These are phyloP conservation scores for Sordariomycetes sp. DNA, from an alignment of 2,329 filamentous ascomycete species.

Conservation along the genomic window DNA sequence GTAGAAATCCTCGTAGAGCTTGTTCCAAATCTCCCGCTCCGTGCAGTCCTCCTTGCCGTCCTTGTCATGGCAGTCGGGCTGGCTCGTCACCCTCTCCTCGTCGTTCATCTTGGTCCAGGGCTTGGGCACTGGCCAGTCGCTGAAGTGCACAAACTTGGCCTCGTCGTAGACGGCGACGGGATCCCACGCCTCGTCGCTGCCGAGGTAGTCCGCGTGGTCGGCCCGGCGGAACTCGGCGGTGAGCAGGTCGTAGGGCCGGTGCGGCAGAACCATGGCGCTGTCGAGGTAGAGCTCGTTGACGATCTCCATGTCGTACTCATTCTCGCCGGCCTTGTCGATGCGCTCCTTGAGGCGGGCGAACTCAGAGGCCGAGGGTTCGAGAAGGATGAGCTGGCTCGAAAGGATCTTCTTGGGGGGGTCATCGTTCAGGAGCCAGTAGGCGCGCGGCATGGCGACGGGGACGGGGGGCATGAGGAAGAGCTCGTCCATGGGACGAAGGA, in stretches of 20 bases:
- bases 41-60: too few relatives aligned
- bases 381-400: constrained; percentile 53
- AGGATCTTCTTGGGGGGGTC: constrained; percentile 35
- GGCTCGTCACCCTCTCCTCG: neutral
- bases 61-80: neutral
- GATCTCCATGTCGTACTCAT: constrained; percentile 58
- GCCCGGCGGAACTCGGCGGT: constrained; percentile 48
- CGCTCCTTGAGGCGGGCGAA: constrained; percentile 23
- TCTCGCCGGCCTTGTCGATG: constrained; percentile 11
- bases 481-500: constrained; percentile 56
- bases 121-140: constrained; percentile 37
- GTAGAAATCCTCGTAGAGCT: constrained; percentile 9
- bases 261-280: constrained; percentile 51
- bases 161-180: constrained; percentile 40
- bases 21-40: constrained; percentile 5
- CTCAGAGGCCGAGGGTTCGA: constrained; percentile 47
- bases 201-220: constrained; percentile 29
- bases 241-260: constrained; percentile 51
- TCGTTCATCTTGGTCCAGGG: constrained; percentile 26
- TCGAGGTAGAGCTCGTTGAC: constrained; percentile 52
- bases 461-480: constrained; percentile 55
- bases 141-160: constrained; percentile 44
- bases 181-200: constrained; percentile 43
- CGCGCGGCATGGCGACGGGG: constrained; percentile 56
- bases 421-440: constrained; percentile 52